Evolutionary conservation across 2,329 filamentous ascomycete genomes (phyloP), one percentile per base, ranked within the genome.

Genomic region (Paecilomyces variotii): DNA sequence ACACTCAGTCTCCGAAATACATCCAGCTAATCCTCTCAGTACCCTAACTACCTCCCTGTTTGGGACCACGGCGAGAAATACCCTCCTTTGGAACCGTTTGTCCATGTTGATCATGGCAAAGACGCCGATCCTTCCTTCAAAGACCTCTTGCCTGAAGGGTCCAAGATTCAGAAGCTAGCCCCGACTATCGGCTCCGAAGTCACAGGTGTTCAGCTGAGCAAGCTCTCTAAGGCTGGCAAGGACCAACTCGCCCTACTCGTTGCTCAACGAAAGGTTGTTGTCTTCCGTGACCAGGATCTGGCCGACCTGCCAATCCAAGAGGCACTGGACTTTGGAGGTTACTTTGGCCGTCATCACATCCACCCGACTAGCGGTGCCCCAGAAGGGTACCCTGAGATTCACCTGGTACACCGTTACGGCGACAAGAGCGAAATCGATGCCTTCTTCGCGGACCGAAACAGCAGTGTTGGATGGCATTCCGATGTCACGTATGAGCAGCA

Each of bases 221-320:
- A 76, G 56, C 71, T 82, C 34, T 79, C 72, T 4, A 74, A 79
- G 52, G 70, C 68, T 0, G 78, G 80, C 61, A 81, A 80, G 68
- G 78, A 81, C 56, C 78, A 81, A 54, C 73, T 81, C 11, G 79
- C 79, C 0, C 69, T 79, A 9, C 66, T 81, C 24, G 77, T 82
- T 30, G 59, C 70, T 2, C 56, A 67, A 30, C 57, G 64, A 2
- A 62, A 61, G 34, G 59, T 63, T 9, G 62, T 65, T 19, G 61
- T 62, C 2, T 64, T 65, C 28, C 56, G 59, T 3, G 59, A 62
- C 11, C 62, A 64, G 35, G 61, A 64, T 19, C 57, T 63, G 50
- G 61, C 62, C 14, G 64, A 68, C 52, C 59, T 67, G 45, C 57
- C 60, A 0, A 56, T 60, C 27, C 24, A 58, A 11, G 55, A 58